These are phyloP conservation scores for Leptographium radiaticola DNA, from an alignment of 2,329 filamentous ascomycete genomes.

Conservation along the genomic window DNA sequence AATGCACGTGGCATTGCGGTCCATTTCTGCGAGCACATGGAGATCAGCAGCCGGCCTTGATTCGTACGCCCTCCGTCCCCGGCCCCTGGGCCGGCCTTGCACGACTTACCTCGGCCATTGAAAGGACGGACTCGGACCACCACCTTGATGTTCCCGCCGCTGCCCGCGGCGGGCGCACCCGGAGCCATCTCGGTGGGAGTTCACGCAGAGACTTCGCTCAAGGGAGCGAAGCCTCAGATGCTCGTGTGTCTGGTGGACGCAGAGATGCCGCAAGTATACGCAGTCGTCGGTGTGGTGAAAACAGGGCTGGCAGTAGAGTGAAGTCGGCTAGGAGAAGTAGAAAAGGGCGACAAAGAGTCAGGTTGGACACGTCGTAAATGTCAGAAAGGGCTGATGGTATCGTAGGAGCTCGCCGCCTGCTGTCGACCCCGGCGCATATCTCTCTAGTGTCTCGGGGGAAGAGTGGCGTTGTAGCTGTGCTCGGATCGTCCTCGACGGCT, in stretches of 20 bases:
- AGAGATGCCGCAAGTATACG: background rate
- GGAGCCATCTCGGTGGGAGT: constrained; percentile 41
- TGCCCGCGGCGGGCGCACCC: constrained; percentile 21
- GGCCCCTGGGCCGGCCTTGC: too few species aligned
- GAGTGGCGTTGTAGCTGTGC: too few species aligned
- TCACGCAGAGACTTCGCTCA: background rate
- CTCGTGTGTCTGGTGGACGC: background rate
- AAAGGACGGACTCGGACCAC: constrained; percentile 94
- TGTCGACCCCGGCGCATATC: background rate
- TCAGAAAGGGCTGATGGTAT: too few species aligned
- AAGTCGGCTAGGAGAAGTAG: background rate
- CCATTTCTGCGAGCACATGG: constrained; percentile 54
- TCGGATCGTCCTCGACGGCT: too few species aligned
- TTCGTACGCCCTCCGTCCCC: background rate
- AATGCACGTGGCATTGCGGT: constrained; percentile 88
- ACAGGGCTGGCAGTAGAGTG: background rate
- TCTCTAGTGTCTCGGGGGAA: background rate
- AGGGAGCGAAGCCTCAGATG: background rate
- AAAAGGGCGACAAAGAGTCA: too few species aligned
- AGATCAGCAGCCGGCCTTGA: background rate
- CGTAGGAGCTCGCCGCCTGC: background rate
- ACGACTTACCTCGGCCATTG: constrained; percentile 68
- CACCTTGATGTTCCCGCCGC: constrained; percentile 96
- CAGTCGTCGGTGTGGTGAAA: background rate
- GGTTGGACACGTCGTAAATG: too few species aligned